Conservation (phyloP, 2,329 filamentous ascomycete genomes). For the Teratosphaeriaceae sp. region DNA sequence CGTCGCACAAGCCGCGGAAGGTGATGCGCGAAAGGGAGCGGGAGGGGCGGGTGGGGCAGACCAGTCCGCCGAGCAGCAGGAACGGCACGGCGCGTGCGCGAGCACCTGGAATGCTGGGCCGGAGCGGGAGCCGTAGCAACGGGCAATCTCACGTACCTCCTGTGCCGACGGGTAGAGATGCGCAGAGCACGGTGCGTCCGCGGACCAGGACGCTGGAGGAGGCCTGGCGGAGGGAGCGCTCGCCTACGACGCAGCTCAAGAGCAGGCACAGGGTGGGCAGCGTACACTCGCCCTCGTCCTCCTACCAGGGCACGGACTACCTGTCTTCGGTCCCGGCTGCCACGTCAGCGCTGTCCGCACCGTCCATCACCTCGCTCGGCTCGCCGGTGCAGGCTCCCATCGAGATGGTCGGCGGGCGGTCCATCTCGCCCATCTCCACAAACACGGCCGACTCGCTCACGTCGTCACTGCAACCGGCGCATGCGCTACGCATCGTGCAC, state of each 20-base stretch:
- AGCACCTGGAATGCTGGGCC: constrained; percentile 13
- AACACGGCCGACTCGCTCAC: constrained; percentile 22
- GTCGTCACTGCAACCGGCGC: constrained; percentile 39
- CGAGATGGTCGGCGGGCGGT: constrained; percentile 17
- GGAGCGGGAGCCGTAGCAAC: constrained; percentile 21
- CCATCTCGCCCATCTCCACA: constrained; percentile 25
- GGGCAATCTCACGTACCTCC: constrained; percentile 13
- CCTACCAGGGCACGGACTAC: constrained; percentile 36
- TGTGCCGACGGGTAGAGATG: constrained; percentile 12
- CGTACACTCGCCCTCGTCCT: constrained; percentile 56
- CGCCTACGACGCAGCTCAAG: constrained; percentile 34
- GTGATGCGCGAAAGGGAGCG: constrained; percentile 13
- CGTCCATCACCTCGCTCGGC: constrained; percentile 25
- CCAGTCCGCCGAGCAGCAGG: constrained; percentile 19
- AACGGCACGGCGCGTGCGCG: constrained; percentile 12
- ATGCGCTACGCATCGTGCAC: constrained; percentile 62
- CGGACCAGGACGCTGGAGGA: constrained; percentile 48
- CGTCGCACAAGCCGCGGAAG: constrained; percentile 15
- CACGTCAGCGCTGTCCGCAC: constrained; percentile 20
- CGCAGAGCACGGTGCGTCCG: constrained; percentile 28
- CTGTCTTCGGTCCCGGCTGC: constrained; percentile 26
- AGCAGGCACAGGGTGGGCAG: constrained; percentile 64
- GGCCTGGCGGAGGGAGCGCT: constrained; percentile 32
- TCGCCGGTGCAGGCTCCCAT: constrained; percentile 19
- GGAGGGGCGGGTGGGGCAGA: constrained; percentile 6